Evolutionary conservation across 2,329 filamentous ascomycete genomes (phyloP), one percentile per base, ranked within the genome.

Genomic region (Monosporascus sp.): DNA sequence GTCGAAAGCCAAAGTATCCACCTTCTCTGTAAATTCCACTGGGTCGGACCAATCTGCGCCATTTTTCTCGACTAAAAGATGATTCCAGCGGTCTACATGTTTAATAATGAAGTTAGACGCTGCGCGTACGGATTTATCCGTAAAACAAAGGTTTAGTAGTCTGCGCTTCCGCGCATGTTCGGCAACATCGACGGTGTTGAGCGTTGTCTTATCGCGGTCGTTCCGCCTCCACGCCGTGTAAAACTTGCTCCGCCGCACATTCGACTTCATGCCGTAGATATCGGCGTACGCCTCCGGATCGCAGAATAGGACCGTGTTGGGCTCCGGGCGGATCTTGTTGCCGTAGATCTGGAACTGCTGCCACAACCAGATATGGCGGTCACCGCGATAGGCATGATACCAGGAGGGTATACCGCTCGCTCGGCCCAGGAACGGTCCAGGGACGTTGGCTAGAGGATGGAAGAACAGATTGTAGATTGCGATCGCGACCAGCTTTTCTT

Each of bases 1-100:
- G 19, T 63, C 60, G 24, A 63, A 62, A 4, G 50, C 31, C 8
- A 63, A 52, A 11, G 11, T 7, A 16, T 58, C 51, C 1, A 61
- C 8, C 16, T 38, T 48, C 7, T 55, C 43, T 2, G 46, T 11
- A 17, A 63, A 48, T 27, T 64, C 59, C 7, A 59, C 27, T 7
- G 59, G 35, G 1, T 50, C 35, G n/a, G 58, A 57, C 61, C 62
- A 63, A 2, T 53, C 56, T 2, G 38, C 49, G 14, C 22, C 31
- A 7, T 43, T 48, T 5, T 54, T 31, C 14, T 61, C 47, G 1
- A 47, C 17, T 11, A 63, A 43, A 7, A 62, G 31, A 19, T 63
- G 40, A 49, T 53, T 50, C 63, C 63, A 66, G 7, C 63, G 57
- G 47, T 65, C 59, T 5, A 61, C 41, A 50, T 65, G 56, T 22